These are phyloP conservation scores for Leccinum uliginosum DNA, from an alignment of 768 basidiomycete genomes.

Conservation along the genomic window DNA sequence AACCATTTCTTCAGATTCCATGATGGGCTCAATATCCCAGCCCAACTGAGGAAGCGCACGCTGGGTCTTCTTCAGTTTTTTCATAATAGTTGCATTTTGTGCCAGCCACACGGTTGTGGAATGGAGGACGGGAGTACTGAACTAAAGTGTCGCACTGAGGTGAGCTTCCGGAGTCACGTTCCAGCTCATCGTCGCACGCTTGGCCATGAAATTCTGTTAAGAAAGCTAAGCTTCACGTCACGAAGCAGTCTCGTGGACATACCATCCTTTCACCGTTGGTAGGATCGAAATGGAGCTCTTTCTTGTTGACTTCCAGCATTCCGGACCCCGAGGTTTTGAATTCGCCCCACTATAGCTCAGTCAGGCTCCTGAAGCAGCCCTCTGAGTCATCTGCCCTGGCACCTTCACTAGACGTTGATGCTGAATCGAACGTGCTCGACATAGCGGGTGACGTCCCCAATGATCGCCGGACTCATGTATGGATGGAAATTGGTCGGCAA, in stretches of 20 bases:
- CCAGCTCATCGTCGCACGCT: constrained; percentile 88
- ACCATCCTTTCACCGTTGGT: constrained; percentile 80
- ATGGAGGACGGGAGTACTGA: constrained; percentile 53
- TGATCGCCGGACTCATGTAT: constrained; percentile 26
- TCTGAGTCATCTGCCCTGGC: constrained; percentile 49
- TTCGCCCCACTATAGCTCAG: constrained; percentile 88
- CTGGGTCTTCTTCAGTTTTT: constrained; percentile 81
- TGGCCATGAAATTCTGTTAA: constrained; percentile 56
- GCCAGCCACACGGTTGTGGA: constrained; percentile 69
- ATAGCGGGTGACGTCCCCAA: constrained; percentile 36
- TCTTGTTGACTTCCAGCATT: constrained; percentile 44
- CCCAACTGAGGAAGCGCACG: constrained; percentile 73
- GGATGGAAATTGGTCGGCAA: constrained; percentile 60
- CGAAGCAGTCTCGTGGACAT: constrained; percentile 10
- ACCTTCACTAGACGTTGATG: constrained; percentile 33
- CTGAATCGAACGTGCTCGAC: constrained; percentile 39
- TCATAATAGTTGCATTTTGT: constrained; percentile 66
- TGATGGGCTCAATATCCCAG: constrained; percentile 88
- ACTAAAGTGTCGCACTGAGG: constrained; percentile 77
- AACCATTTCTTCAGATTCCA: constrained; percentile 73
- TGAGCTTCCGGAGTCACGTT: constrained; percentile 69
- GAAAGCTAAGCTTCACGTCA: constrained; percentile 7
- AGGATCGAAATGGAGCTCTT: constrained; percentile 88
- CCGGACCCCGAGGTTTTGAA: constrained; percentile 86
- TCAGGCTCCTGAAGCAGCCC: constrained; percentile 73